Conservation (phyloP, 331 rosid genomes). For the Spiraea crenata region DNA sequence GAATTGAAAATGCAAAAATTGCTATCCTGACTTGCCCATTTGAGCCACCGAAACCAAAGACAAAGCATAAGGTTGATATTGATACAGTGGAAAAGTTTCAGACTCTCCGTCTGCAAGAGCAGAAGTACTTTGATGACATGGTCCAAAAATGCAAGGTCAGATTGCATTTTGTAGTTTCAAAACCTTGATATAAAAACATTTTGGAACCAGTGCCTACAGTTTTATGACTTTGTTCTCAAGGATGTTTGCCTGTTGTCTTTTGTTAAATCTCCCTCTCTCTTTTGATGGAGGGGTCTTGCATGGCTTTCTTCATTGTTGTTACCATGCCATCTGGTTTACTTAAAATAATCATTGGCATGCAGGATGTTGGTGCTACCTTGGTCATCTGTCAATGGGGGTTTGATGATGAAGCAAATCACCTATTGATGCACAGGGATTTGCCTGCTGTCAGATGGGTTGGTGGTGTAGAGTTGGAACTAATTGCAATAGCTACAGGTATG, state of each 20-base stretch:
- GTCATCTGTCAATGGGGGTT: conserved; percentile 99
- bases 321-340: conserved; percentile 15
- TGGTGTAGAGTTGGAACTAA: conserved; percentile 97
- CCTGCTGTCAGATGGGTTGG: conserved; percentile 99
- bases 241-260: neutral
- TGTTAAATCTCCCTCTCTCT: neutral
- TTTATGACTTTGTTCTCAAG: neutral
- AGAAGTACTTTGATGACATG: conserved; percentile 94
- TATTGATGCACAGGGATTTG: conserved; percentile 89
- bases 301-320: neutral
- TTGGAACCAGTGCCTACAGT: neutral
- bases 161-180: neutral
- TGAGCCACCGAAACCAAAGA: conserved; percentile 99
- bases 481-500: conserved; percentile 95
- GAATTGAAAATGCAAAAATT: conserved; percentile 83
- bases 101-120: conserved; percentile 75
- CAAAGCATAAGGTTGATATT: conserved; percentile 99
- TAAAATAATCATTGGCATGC: conserved; percentile 24
- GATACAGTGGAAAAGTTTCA: conserved; percentile 96
- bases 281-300: neutral
- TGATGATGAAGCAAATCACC: conserved; percentile 99
- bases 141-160: conserved; percentile 90
- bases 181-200: neutral
- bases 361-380: conserved; percentile 95
- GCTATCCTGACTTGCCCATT: conserved; percentile 97